Evolutionary conservation across 129 eudicot species (phyloP).

Genomic region (Ambrosia trifida): DNA sequence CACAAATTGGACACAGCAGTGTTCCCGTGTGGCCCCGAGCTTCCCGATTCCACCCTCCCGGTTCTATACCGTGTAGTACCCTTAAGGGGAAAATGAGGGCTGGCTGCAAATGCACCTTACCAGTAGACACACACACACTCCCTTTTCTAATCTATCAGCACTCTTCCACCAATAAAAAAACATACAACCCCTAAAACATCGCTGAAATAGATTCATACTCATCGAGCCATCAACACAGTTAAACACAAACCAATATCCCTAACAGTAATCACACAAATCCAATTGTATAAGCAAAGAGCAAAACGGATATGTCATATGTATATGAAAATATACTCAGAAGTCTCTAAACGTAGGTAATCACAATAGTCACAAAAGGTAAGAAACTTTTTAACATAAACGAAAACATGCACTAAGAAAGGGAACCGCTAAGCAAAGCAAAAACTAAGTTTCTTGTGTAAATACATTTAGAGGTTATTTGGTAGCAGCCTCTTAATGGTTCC

Average conservation of each 20-base stretch:
- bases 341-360: background rate
- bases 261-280: background rate
- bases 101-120: slow-evolving; percentile 18
- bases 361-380: background rate
- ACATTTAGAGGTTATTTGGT: background rate
- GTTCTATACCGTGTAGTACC: too few relatives aligned
- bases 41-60: too few relatives aligned
- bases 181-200: background rate
- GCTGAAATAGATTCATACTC: background rate
- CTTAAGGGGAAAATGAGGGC: background rate
- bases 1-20: too few relatives aligned
- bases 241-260: slow-evolving; percentile 8
- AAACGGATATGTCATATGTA: too few relatives aligned
- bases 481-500: too few relatives aligned
- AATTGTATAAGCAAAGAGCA: background rate
- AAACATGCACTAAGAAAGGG: background rate
- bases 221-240: background rate
- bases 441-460: background rate
- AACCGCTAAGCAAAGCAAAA: background rate
- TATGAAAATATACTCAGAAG: too few relatives aligned
- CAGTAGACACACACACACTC: slow-evolving; percentile 14
- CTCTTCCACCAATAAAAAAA: background rate
- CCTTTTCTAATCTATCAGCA: slow-evolving; percentile 3
- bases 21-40: too few relatives aligned
- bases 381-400: background rate